These are phyloP conservation scores for Dactylella cylindrospora DNA, from an alignment of 2,329 filamentous ascomycete genomes.

Conservation along the genomic window DNA sequence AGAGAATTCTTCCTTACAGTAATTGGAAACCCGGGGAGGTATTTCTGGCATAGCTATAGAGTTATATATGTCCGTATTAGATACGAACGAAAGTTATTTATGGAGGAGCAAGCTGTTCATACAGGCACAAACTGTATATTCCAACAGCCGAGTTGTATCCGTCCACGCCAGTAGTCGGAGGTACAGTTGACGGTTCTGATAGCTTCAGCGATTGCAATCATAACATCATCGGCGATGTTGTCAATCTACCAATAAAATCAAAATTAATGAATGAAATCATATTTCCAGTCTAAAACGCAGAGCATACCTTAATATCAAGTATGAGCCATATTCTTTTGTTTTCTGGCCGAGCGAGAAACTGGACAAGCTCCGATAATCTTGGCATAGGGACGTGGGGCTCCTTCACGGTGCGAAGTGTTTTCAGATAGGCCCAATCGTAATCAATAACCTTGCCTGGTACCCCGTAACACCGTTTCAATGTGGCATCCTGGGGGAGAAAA, in stretches of 20 bases:
- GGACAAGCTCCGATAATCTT: slow-evolving; percentile 70
- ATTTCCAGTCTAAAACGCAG: background rate
- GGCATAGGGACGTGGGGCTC: slow-evolving; percentile 73
- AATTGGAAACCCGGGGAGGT: slow-evolving; percentile 48
- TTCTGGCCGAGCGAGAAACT: slow-evolving; percentile 67
- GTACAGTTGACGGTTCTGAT: slow-evolving; percentile 58
- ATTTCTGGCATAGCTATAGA: slow-evolving; percentile 45
- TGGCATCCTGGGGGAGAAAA: slow-evolving; percentile 62
- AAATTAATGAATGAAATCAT: background rate
- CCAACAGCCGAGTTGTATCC: slow-evolving; percentile 82
- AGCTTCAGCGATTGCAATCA: slow-evolving; percentile 67
- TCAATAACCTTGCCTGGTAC: slow-evolving; percentile 70
- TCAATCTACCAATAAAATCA: slow-evolving; percentile 58
- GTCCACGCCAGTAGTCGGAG: slow-evolving; percentile 64
- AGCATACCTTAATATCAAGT: slow-evolving; percentile 78
- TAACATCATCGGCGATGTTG: slow-evolving; percentile 69
- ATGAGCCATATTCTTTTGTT: slow-evolving; percentile 74
- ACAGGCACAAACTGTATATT: slow-evolving; percentile 57
- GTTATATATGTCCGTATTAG: background rate
- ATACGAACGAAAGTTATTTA: background rate
- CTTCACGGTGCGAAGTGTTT: slow-evolving; percentile 66
- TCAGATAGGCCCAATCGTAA: slow-evolving; percentile 73
- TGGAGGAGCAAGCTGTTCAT: slow-evolving; percentile 30
- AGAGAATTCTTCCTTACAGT: slow-evolving; percentile 43
- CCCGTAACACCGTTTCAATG: slow-evolving; percentile 79